A percentile compares a stretch with the other conserved stretches of the same genome.
These are phyloP conservation scores for Tephrocybe sp. DNA, from an alignment of 768 basidiomycete genomes.

Conservation along the genomic window DNA sequence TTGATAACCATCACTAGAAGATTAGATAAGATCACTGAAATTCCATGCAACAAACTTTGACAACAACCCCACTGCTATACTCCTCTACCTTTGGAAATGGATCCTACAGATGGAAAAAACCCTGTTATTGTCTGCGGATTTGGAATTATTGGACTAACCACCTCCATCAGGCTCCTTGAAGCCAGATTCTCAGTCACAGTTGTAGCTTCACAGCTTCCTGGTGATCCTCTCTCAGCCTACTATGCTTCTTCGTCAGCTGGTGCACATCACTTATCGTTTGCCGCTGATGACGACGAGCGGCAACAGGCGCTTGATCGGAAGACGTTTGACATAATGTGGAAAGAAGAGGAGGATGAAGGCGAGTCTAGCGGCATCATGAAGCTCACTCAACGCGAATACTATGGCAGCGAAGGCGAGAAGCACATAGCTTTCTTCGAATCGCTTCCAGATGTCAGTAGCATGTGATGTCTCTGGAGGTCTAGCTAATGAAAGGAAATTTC, in stretches of 20 bases:
- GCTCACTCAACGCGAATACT: slow-evolving; percentile 12
- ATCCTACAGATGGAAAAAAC: not conserved
- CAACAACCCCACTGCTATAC: too few species aligned
- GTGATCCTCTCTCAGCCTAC: slow-evolving; percentile 12
- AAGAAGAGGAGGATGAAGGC: slow-evolving; percentile 14
- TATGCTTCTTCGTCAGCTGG: slow-evolving; percentile 16
- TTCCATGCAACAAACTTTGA: too few species aligned
- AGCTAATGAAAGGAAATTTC: not conserved
- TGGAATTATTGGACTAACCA: slow-evolving; percentile 15
- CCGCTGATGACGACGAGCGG: slow-evolving; percentile 12
- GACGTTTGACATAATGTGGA: slow-evolving; percentile 18
- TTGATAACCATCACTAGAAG: too few species aligned
- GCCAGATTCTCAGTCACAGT: slow-evolving; percentile 9
- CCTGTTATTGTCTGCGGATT: slow-evolving; percentile 14
- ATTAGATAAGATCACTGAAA: too few species aligned
- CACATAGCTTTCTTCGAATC: slow-evolving; percentile 15
- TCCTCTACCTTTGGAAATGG: too few species aligned
- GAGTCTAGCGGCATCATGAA: slow-evolving; percentile 10
- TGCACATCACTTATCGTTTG: slow-evolving; percentile 17
- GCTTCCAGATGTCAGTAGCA: slow-evolving; percentile 12
- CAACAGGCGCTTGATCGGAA: slow-evolving; percentile 12
- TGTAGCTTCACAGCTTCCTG: slow-evolving; percentile 13
- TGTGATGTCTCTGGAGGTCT: not conserved
- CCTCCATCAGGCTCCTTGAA: slow-evolving; percentile 16
- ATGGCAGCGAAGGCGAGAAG: slow-evolving; percentile 11